These are phyloP conservation scores for Colletotrichum noveboracense DNA, from an alignment of 2,329 filamentous ascomycete genomes.

Conservation along the genomic window DNA sequence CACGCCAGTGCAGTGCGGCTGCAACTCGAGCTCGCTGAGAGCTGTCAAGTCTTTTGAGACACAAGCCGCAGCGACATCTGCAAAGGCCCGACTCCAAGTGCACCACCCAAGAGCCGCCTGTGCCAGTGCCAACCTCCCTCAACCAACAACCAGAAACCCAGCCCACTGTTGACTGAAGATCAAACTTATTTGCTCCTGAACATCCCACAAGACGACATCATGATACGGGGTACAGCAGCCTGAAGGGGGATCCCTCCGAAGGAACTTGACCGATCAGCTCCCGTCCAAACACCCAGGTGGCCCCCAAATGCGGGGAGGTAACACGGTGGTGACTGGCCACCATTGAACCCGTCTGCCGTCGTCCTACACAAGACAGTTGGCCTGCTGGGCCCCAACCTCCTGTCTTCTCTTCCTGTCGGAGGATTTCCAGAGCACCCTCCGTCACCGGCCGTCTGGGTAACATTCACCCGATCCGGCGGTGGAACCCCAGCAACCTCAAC, in stretches of 20 bases:
- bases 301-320: background rate
- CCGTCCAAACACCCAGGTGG: background rate
- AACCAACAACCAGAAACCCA: background rate
- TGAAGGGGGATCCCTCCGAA: background rate
- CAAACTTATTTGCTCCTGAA: background rate
- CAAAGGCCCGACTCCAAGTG: background rate
- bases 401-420: background rate
- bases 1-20: background rate
- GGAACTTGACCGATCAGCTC: background rate
- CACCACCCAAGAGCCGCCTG: background rate
- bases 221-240: background rate
- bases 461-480: slow-evolving; percentile 12
- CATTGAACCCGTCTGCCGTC: background rate
- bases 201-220: background rate
- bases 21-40: background rate
- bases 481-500: slow-evolving; percentile 2
- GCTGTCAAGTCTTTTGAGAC: background rate
- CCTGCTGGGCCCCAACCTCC: background rate
- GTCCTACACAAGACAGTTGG: background rate
- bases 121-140: background rate
- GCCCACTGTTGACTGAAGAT: background rate
- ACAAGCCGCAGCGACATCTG: background rate
- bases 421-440: background rate
- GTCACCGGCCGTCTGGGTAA: slow-evolving; percentile 7
- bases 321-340: background rate